Percentiles rank a stretch among this genome's conserved stretches.
Evolutionary conservation across 2,329 filamentous ascomycete species (phyloP).

Genomic region (Cadophora sp.): DNA sequence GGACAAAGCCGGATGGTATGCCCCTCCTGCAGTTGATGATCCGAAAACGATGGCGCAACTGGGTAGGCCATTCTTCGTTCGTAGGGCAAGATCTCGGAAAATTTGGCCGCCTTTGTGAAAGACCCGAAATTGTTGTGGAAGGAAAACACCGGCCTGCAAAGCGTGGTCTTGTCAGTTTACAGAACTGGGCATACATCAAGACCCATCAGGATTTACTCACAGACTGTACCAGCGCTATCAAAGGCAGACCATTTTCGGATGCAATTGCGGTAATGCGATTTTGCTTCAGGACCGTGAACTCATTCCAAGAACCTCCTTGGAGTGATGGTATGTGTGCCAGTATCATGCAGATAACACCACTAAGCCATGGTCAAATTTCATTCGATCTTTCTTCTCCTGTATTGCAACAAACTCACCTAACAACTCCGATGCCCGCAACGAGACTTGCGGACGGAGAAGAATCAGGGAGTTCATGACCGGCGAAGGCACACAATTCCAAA

Average conservation of each 20-base stretch:
- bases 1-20: constrained; percentile 50
- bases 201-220: constrained; percentile 18
- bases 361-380: constrained; percentile 23
- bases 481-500: constrained; percentile 48
- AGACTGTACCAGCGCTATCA: constrained; percentile 50
- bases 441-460: constrained; percentile 48
- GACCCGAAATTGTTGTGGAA: constrained; percentile 53
- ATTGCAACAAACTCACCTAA: constrained; percentile 32
- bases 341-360: constrained; percentile 47
- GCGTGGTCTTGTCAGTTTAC: background rate
- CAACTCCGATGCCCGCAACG: constrained; percentile 48
- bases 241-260: constrained; percentile 49
- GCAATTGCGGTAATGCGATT: constrained; percentile 48
- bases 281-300: constrained; percentile 48
- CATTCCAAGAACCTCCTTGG: constrained; percentile 52
- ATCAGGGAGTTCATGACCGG: constrained; percentile 45
- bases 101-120: constrained; percentile 52
- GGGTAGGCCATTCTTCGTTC: constrained; percentile 47
- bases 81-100: constrained; percentile 50
- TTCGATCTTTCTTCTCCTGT: background rate
- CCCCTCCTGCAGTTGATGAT: constrained; percentile 51
- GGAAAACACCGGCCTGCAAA: constrained; percentile 47
- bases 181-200: background rate
- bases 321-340: constrained; percentile 51
- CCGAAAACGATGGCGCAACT: constrained; percentile 54